Conservation (phyloP, 805 yeast genomes). For the Hanseniaspora lachancei region DNA sequence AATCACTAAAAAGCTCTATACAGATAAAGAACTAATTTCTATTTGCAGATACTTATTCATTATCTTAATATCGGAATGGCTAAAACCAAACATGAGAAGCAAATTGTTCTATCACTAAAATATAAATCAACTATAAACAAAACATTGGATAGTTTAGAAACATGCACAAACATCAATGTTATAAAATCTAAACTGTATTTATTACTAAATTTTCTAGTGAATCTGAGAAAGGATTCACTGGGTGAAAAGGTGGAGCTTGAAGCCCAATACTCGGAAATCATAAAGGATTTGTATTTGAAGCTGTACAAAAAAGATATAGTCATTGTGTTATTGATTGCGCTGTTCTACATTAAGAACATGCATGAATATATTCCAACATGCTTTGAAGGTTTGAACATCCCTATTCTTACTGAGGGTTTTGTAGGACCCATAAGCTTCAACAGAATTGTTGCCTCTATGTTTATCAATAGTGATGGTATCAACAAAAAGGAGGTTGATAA, state of each 20-base stretch:
- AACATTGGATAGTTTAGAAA: background rate
- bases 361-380: background rate
- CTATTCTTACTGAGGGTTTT: background rate
- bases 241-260: background rate
- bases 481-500: background rate
- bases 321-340: background rate
- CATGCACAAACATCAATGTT: background rate
- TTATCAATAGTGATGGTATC: background rate
- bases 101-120: background rate
- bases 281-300: background rate
- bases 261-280: background rate
- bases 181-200: background rate
- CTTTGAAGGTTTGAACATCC: background rate
- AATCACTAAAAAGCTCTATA: too few species aligned
- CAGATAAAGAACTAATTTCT: too few species aligned
- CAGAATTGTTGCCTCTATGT: background rate
- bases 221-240: background rate
- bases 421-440: constrained; percentile 3
- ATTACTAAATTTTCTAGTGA: background rate
- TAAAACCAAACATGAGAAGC: constrained; percentile 28
- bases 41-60: background rate
- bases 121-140: background rate
- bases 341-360: background rate
- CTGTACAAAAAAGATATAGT: constrained; percentile 1
- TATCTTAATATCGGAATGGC: constrained; percentile 48